Evolutionary conservation across 1,284 basidiomycete genomes (phyloP).

Genomic region (Moniliella sp.): DNA sequence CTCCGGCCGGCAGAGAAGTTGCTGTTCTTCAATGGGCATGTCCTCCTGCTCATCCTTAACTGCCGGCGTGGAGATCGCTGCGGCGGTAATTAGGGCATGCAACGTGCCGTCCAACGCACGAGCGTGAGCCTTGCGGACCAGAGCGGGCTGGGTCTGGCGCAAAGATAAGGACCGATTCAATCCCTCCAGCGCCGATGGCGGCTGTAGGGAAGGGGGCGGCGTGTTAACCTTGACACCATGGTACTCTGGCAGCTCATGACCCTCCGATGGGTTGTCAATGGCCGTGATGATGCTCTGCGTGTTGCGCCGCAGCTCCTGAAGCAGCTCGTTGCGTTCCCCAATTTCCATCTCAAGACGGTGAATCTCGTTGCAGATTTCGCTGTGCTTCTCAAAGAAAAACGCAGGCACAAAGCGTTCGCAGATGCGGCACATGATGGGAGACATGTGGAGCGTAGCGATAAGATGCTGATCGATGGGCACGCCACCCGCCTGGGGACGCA

Average conservation of each 20-base stretch:
- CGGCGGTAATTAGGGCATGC: slow-evolving; percentile 56
- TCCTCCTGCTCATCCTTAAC: slow-evolving; percentile 53
- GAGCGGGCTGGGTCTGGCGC: slow-evolving; percentile 11
- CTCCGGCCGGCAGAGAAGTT: slow-evolving; percentile 47
- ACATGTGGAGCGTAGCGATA: slow-evolving; percentile 34
- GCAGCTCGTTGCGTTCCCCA: slow-evolving; percentile 71
- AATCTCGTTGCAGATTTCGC: slow-evolving; percentile 90
- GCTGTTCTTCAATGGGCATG: slow-evolving; percentile 77
- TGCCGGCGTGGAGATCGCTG: slow-evolving; percentile 66
- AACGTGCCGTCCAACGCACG: slow-evolving; percentile 61
- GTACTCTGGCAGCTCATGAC: slow-evolving; percentile 39
- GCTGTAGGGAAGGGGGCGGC: slow-evolving; percentile 14
- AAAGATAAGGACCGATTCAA: slow-evolving; percentile 18
- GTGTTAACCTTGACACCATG: slow-evolving; percentile 49
- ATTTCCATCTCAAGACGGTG: slow-evolving; percentile 92
- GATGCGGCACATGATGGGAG: slow-evolving; percentile 85
- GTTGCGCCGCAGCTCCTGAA: slow-evolving; percentile 61
- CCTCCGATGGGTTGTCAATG: slow-evolving; percentile 8
- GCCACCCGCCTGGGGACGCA: background rate
- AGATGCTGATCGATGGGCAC: slow-evolving; percentile 7
- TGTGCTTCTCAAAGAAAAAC: slow-evolving; percentile 99
- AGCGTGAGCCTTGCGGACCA: slow-evolving; percentile 35
- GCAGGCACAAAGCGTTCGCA: slow-evolving; percentile 89
- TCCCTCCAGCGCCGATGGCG: slow-evolving; percentile 32
- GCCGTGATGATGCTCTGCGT: slow-evolving; percentile 29